Evolutionary conservation across 192 early-diverging fungal species (phyloP).

Genomic region (Umbelopsis sp.): DNA sequence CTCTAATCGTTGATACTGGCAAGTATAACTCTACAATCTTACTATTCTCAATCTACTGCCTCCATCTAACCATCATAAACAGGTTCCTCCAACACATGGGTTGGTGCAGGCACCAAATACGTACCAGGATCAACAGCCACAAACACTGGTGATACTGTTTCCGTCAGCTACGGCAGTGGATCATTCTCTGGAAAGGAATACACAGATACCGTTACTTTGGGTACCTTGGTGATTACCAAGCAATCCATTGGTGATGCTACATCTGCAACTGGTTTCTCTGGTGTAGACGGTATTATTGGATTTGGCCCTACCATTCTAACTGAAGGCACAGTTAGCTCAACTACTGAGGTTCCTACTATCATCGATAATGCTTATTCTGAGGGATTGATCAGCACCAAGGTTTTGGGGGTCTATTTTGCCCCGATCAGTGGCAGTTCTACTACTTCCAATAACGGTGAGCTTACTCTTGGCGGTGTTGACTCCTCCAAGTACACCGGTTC

Average conservation of each 20-base stretch:
- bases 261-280: slow-evolving; percentile 27
- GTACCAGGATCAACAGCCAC: slow-evolving; percentile 7
- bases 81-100: slow-evolving; percentile 36
- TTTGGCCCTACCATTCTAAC: slow-evolving; percentile 31
- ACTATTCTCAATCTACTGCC: not conserved
- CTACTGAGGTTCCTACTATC: slow-evolving; percentile 18
- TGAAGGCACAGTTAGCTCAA: not conserved
- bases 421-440: slow-evolving; percentile 32
- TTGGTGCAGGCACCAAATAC: slow-evolving; percentile 24
- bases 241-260: slow-evolving; percentile 26
- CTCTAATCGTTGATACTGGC: slow-evolving; percentile 36
- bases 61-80: not conserved
- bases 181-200: slow-evolving; percentile 25
- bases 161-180: slow-evolving; percentile 30
- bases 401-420: slow-evolving; percentile 52
- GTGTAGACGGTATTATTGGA: slow-evolving; percentile 37
- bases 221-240: slow-evolving; percentile 10
- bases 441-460: slow-evolving; percentile 42
- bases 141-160: slow-evolving; percentile 16
- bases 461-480: slow-evolving; percentile 53
- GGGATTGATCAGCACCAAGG: slow-evolving; percentile 27
- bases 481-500: slow-evolving; percentile 42
- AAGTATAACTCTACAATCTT: not conserved
- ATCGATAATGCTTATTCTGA: slow-evolving; percentile 25
- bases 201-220: slow-evolving; percentile 22